Percentiles rank a stretch among this genome's conserved stretches.
Evolutionary conservation across 306 rosid genomes (phyloP).

Genomic region (Abrus pulchellus): DNA sequence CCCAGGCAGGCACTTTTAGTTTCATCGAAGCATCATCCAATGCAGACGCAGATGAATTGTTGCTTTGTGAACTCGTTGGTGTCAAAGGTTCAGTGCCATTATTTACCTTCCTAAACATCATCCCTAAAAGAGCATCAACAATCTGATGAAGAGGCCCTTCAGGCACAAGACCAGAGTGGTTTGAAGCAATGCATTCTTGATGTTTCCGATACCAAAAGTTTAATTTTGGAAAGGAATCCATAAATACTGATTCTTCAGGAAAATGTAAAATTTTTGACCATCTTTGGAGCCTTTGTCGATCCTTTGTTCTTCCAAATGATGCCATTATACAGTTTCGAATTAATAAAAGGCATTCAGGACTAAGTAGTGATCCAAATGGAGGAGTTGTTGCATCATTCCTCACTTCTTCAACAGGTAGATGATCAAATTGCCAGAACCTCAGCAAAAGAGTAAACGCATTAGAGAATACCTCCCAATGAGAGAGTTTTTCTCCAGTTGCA

Average conservation of each 20-base stretch:
- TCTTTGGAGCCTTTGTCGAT: constrained; percentile 65
- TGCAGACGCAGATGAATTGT: constrained; percentile 68
- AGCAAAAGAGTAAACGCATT: constrained; percentile 87
- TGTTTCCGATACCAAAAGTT: constrained; percentile 86
- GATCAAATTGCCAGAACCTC: constrained; percentile 90
- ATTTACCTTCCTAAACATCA: constrained; percentile 80
- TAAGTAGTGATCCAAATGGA: constrained; percentile 70
- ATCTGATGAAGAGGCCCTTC: constrained; percentile 82
- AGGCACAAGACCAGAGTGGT: constrained; percentile 68
- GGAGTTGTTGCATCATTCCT: constrained; percentile 63
- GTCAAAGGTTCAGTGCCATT: constrained; percentile 66
- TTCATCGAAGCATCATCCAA: constrained; percentile 67
- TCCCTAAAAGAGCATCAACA: constrained; percentile 74
- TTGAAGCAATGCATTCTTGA: constrained; percentile 87
- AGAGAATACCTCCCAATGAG: constrained; percentile 82
- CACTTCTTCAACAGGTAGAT: constrained; percentile 72
- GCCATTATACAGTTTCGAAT: constrained; percentile 73
- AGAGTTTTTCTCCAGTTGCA: constrained; percentile 75
- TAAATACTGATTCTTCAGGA: constrained; percentile 62
- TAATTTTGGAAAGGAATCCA: constrained; percentile 86
- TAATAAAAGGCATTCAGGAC: constrained; percentile 88
- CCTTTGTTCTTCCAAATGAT: constrained; percentile 66
- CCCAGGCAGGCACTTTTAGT: constrained; percentile 96
- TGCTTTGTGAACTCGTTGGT: constrained; percentile 72
- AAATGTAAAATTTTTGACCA: constrained; percentile 61